Evolutionary conservation across 257 asterid species (phyloP), one percentile per base, ranked within the genome.

Genomic region (Solanum rostratum): DNA sequence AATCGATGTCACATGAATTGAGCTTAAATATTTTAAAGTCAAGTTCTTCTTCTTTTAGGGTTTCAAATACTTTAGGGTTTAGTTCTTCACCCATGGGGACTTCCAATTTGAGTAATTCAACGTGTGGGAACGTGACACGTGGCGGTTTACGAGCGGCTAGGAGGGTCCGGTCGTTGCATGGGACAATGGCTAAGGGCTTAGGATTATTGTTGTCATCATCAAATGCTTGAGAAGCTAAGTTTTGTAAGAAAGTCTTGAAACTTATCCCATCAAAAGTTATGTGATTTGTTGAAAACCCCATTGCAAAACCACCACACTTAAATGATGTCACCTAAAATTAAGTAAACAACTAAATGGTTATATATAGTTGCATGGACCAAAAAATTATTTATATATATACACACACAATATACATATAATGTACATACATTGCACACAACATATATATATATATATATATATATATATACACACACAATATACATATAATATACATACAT

Each of bases 81-180:
- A 87, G 68, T 30, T 92, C 94, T 60, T 85, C 90, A 6, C 94
- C 97, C 0, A 80, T 84, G 0, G 95, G 94, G 24, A 87, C 89
- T 73, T 95, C 89, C 53, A 92, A 92, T 74, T 94, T 90, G 80
- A 94, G 91, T 24, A 94, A 68, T 87, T 95, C 99, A 2, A 89
- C 95, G 87, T 95, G 99, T 78, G 97, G 97, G 90, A 94, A 95
- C 0, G 93, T 88, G 89, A 95, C 97, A 14, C 73, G 91, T 33
- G 99, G 99, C 20, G 99, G 99, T 0, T 92, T 87, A 19, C 99
- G 86, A 20, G 99, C 96, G 45, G 96, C 95, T 45, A 95, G 91
- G 85, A 93, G 90, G 57, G 10, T 90, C 60, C 99, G 99, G 18
- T 94, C 92, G 70, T 90, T 86, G 94, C 85, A 86, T 13, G 97